Base-by-base conservation (phyloP, 164 flowering plant species). In the Dillenia turbinata region DNA sequence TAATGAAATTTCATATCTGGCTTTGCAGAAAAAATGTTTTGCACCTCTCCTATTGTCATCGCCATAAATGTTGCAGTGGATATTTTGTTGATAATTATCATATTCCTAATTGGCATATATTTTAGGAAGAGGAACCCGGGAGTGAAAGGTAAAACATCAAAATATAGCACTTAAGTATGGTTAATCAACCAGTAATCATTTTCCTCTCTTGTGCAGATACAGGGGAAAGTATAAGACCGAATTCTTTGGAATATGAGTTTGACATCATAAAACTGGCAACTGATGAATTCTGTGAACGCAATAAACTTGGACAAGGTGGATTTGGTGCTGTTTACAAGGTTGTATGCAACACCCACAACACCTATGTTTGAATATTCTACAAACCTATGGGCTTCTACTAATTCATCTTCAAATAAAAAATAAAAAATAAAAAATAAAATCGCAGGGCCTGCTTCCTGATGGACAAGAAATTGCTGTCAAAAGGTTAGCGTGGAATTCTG, bases 191-290 rank as follows among this genome's bases (percentile, higher is more conserved):
- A 19, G 22, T 19, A 19, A 19, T 19, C 22, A 19, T 19, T 19
- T 19, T 19, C 22, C 1, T 19, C 22, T 19, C 22, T 19, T 19
- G 1, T 19, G 22, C 22, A 19, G 64, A 52, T 40, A 14, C 59
- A 57, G 73, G 65, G 9, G 56, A 67, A 1, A 33, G 17, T 0
- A 62, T 40, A 8, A 52, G 22, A 19, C 22, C 10, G 8, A 75
- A 77, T 11, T 75, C 76, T 11, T 64, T 79, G 62, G 76, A 71
- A 50, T 73, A 66, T 64, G 75, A 69, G 54, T 70, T 78, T 8
- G 44, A 47, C 22, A 70, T 68, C 1, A 67, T 71, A 49, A n/a
- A 55, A 46, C 16, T 46, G 0, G 73, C 79, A 8, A 76, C 76
- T 8, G 51, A 66, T 9, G 54, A 64, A 49, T 72, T 72, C 52